These are phyloP conservation scores for Gymnopilus junonius DNA, from an alignment of 768 basidiomycete genomes.

Conservation along the genomic window DNA sequence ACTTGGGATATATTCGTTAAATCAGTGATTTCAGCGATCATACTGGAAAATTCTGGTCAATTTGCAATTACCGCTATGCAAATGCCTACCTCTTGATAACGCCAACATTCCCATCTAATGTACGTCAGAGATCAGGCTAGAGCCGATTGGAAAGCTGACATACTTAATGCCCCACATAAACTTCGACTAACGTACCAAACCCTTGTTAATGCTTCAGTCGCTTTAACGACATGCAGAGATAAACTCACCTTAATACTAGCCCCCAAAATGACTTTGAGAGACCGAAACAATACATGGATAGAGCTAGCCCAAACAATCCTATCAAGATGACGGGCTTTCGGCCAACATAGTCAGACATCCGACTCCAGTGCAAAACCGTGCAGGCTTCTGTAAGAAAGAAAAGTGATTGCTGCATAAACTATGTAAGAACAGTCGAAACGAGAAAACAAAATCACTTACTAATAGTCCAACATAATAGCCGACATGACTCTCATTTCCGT, in stretches of 20 bases:
- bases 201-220: not conserved
- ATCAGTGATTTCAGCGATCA: constrained; percentile 76
- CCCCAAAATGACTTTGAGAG: constrained; percentile 72
- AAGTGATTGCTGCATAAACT: constrained; percentile 63
- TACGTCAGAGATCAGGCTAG: not conserved
- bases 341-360: constrained; percentile 71
- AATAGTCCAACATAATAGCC: constrained; percentile 82
- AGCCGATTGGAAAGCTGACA: constrained; percentile 15
- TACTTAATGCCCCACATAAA: constrained; percentile 74
- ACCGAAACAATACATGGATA: constrained; percentile 78
- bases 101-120: constrained; percentile 60
- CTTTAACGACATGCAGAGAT: not conserved
- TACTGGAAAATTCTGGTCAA: constrained; percentile 38
- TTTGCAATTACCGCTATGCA: not conserved
- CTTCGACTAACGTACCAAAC: constrained; percentile 50
- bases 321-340: constrained; percentile 75
- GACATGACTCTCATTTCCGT: constrained; percentile 71
- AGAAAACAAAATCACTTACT: constrained; percentile 37
- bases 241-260: constrained; percentile 52
- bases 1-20: constrained; percentile 67
- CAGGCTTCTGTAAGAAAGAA: constrained; percentile 78
- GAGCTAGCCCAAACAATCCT: constrained; percentile 65
- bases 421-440: not conserved
- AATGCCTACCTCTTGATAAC: constrained; percentile 60
- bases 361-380: constrained; percentile 78